phyloP scores from a whole-genome alignment of 352 stramenopile species.

The Phytophthora boehmeriae region DNA sequence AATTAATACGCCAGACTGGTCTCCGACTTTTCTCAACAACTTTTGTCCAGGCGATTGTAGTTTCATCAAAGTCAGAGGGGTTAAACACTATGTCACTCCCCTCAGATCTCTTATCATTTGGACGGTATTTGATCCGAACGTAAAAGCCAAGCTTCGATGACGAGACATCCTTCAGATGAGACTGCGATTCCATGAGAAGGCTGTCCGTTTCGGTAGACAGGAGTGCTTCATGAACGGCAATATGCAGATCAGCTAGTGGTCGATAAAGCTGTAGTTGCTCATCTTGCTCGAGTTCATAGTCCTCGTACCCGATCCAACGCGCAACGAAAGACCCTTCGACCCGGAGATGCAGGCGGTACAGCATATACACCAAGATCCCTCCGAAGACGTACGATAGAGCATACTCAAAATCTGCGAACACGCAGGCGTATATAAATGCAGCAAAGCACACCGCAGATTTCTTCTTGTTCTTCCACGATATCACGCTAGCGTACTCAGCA shows the following conservation, averaged over 20 bases:
- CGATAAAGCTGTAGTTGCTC: constrained; percentile 78
- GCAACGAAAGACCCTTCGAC: constrained; percentile 67
- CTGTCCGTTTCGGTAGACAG: constrained; percentile 59
- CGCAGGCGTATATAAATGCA: constrained; percentile 66
- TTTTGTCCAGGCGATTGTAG: constrained; percentile 76
- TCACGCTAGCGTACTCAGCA: constrained; percentile 76
- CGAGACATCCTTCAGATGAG: constrained; percentile 61
- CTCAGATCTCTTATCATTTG: constrained; percentile 72
- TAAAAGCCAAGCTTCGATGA: constrained; percentile 72
- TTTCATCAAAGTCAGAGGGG: constrained; percentile 67
- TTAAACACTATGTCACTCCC: constrained; percentile 64
- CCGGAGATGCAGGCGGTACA: constrained; percentile 73
- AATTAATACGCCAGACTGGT: constrained; percentile 58
- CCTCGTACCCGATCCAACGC: constrained; percentile 81
- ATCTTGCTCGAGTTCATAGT: constrained; percentile 75
- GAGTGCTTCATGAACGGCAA: constrained; percentile 77
- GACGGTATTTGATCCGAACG: constrained; percentile 77
- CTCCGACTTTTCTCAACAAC: constrained; percentile 61
- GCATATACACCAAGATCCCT: constrained; percentile 73
- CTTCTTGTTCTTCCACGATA: constrained; percentile 87
- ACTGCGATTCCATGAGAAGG: constrained; percentile 65
- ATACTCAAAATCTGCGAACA: constrained; percentile 82
- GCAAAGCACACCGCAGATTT: constrained; percentile 72
- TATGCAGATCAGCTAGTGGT: constrained; percentile 68
- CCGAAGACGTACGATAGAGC: constrained; percentile 67